Conservation (phyloP, 2,329 filamentous ascomycete genomes). For the Talaromyces sp. region DNA sequence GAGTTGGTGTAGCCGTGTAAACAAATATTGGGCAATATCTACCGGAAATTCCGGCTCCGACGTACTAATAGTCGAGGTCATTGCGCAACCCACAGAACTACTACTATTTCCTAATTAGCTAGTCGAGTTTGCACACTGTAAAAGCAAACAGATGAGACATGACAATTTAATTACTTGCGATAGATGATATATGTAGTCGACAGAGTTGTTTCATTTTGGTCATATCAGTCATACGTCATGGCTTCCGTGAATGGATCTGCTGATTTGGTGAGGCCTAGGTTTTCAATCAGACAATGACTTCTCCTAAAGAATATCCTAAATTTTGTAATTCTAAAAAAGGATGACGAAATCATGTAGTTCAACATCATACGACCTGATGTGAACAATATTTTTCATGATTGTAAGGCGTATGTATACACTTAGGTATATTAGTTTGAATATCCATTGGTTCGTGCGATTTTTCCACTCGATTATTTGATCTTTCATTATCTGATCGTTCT, state of each 20-base stretch:
- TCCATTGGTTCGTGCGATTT: too few relatives aligned
- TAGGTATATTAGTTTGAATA: background rate
- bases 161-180: background rate
- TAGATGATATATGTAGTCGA: background rate
- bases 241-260: background rate
- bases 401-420: background rate
- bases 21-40: slow-evolving; percentile 45
- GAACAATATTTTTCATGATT: background rate
- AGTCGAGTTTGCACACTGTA: too few relatives aligned
- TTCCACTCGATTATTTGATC: too few relatives aligned
- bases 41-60: slow-evolving; percentile 14
- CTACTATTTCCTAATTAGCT: too few relatives aligned
- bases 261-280: background rate
- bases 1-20: slow-evolving; percentile 43
- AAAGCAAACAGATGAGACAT: background rate
- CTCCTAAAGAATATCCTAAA: background rate
- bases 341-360: background rate
- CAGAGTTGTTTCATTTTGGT: background rate
- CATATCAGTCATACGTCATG: background rate
- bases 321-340: background rate
- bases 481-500: too few relatives aligned
- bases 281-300: background rate
- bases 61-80: background rate
- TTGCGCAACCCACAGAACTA: background rate
- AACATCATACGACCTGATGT: background rate